Percentiles rank a stretch among this genome's conserved stretches.
Conservation (phyloP, 192 early-diverging fungal genomes). For the Funneliformis mosseae region DNA sequence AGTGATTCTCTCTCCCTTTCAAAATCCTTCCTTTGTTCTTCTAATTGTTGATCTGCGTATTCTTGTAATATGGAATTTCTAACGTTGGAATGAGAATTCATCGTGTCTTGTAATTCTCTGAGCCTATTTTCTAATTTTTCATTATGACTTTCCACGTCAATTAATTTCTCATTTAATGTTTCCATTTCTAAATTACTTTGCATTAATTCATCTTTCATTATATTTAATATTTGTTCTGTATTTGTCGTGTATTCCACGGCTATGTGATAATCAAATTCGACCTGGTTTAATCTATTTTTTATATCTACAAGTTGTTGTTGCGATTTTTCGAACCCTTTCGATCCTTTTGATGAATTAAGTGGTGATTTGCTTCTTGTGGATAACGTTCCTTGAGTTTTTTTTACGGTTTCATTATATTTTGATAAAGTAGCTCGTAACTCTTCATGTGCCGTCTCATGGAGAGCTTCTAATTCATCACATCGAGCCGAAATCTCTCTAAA, state of each 20-base stretch:
- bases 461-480: slow-evolving; percentile 34
- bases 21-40: slow-evolving; percentile 1
- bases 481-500: slow-evolving; percentile 33
- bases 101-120: slow-evolving; percentile 38
- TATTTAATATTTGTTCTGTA: slow-evolving; percentile 37
- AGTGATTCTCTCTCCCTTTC: neutral
- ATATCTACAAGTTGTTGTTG: slow-evolving; percentile 31
- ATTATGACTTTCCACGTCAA: slow-evolving; percentile 25
- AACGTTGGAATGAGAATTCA: slow-evolving; percentile 19
- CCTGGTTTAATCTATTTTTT: slow-evolving; percentile 40
- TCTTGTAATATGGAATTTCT: slow-evolving; percentile 24
- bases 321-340: slow-evolving; percentile 1
- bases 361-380: neutral
- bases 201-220: slow-evolving; percentile 38
- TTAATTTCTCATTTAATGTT: slow-evolving; percentile 13
- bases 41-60: slow-evolving; percentile 6
- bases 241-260: slow-evolving; percentile 37
- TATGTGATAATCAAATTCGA: slow-evolving; percentile 48
- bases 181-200: slow-evolving; percentile 29
- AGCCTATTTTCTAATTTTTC: slow-evolving; percentile 42
- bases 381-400: neutral
- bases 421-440: slow-evolving; percentile 24
- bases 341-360: neutral
- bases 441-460: slow-evolving; percentile 36
- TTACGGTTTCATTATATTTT: slow-evolving; percentile 29